phyloP scores from a whole-genome alignment of 768 basidiomycete genomes.

The Gymnopilus junonius region DNA sequence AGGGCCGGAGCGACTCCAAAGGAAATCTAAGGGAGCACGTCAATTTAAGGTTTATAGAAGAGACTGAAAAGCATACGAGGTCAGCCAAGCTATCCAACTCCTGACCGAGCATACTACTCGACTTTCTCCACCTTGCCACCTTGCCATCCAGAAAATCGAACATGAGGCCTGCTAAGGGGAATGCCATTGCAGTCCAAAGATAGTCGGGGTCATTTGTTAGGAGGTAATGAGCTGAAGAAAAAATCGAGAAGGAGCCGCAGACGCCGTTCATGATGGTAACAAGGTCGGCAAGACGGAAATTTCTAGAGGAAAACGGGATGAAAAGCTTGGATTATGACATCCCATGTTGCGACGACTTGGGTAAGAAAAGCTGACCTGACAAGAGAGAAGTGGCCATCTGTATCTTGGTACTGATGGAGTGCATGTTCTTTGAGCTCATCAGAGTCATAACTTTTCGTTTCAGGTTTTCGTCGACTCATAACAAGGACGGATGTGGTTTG shows the following conservation, averaged over 20 bases:
- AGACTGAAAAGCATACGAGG: constrained; percentile 58
- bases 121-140: constrained; percentile 96
- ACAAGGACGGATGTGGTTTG: constrained; percentile 4
- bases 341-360: constrained; percentile 4
- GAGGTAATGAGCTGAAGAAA: constrained; percentile 91
- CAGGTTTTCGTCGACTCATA: constrained; percentile 58
- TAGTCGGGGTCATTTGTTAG: constrained; percentile 76
- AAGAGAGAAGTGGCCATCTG: constrained; percentile 95
- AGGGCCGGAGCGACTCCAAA: constrained; percentile 98
- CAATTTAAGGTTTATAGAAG: background rate
- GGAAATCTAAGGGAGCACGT: constrained; percentile 67
- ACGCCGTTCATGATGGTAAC: constrained; percentile 99
- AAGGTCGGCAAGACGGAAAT: constrained; percentile 96
- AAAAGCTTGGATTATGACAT: constrained; percentile 21
- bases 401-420: constrained; percentile 84
- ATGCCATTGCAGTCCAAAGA: constrained; percentile 84
- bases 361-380: constrained; percentile 68
- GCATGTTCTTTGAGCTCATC: constrained; percentile 40
- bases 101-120: constrained; percentile 94
- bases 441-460: constrained; percentile 31
- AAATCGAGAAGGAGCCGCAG: constrained; percentile 95
- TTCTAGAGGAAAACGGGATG: constrained; percentile 52
- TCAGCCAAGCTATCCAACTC: constrained; percentile 98
- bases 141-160: constrained; percentile 99
- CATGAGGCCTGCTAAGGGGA: constrained; percentile 92